phyloP scores from a whole-genome alignment of 257 asterid genomes.

The Ballota nigra region DNA sequence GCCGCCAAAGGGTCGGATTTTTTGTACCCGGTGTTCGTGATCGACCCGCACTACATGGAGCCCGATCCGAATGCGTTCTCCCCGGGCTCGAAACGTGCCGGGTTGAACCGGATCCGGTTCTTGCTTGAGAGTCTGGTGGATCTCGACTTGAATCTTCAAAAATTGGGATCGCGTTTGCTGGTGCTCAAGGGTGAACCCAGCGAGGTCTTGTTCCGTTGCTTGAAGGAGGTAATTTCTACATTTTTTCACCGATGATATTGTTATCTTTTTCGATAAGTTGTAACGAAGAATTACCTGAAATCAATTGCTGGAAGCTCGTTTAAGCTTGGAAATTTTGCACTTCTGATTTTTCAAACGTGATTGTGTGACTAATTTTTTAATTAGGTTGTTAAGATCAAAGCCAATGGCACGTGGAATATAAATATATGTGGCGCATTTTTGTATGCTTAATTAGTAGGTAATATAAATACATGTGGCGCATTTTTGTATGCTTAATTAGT shows the following conservation, averaged over 20 bases:
- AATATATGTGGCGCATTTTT: not conserved
- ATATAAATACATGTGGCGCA: not conserved
- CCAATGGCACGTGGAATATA: not conserved
- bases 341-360: not conserved
- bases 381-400: not conserved
- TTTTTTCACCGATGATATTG: not conserved
- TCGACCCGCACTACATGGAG: slow-evolving; percentile 94
- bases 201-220: slow-evolving; percentile 63
- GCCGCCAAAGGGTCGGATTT: slow-evolving; percentile 56
- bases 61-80: slow-evolving; percentile 69
- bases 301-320: slow-evolving; percentile 1
- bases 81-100: slow-evolving; percentile 69
- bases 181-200: slow-evolving; percentile 88
- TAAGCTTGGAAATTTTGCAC: not conserved
- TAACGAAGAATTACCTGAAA: not conserved
- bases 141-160: slow-evolving; percentile 62
- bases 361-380: not conserved
- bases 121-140: slow-evolving; percentile 78
- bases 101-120: slow-evolving; percentile 80
- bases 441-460: not conserved
- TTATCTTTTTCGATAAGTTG: not conserved
- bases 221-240: slow-evolving; percentile 55
- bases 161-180: slow-evolving; percentile 74
- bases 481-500: not conserved
- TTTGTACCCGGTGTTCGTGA: slow-evolving; percentile 84